Evolutionary conservation across 208 protist genomes (phyloP), one percentile per base, ranked within the genome.

Genomic region (Strigomonas culicis): DNA sequence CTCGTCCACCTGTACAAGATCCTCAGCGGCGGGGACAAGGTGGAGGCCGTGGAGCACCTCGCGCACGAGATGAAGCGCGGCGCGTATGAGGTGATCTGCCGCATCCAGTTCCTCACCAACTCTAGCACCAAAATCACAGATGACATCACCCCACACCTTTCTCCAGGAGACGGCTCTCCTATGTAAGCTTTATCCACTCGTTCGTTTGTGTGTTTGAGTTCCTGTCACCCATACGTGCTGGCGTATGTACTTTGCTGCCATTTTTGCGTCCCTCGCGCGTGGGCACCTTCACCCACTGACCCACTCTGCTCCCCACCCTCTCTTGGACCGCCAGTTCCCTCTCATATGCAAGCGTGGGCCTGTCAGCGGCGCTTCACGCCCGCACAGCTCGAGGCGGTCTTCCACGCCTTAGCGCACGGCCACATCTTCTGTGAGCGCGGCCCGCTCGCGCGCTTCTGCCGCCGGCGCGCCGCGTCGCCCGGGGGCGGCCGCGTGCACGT

Each of bases 251-350:
- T 46, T 46, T 46, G 41, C 27, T 53, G 8, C 21, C 3, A 19
- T 27, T 28, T 51, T 28, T 28, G 3, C 21, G 1, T 27, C 46
- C 27, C 46, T 51, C 21, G 27, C 46, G 59, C 46, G 44, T n/a
- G 57, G 30, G 0, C 0, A 22, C 13, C 50, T 21, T 19, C 15
- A 28, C 28, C 61, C 22, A 59, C 30, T 52, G 84, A 73, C 32
- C 65, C 70, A 44, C 70, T 98, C 49, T 85, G 88, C 47, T 97
- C 98, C 77, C 77, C 99, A 4, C 93, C 98, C 50, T 98, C 98
- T 67, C 87, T 78, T 34, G 97, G 99, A 75, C 39, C 8, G 1
- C 1, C 46, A 2, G 3, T 6, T 28, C 21, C 27, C 2, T 51
- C 11, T 2, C 21, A 51, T 28, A 51, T 51, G 46, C 22, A 27